Evolutionary conservation across 2,329 filamentous ascomycete genomes (phyloP).

Genomic region (Phialophora verrucosa): DNA sequence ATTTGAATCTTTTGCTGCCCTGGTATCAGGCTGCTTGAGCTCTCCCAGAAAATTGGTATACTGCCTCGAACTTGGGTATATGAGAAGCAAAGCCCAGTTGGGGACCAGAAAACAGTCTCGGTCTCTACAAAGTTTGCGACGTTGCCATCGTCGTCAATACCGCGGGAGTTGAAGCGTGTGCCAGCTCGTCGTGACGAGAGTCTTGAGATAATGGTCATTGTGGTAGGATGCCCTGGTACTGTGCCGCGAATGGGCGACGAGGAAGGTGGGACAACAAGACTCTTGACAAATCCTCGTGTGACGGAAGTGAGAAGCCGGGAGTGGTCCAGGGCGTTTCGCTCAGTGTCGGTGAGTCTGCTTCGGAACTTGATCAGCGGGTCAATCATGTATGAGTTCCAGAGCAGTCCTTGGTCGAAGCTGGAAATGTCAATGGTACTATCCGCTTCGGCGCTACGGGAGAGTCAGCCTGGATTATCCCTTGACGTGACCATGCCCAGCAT

Average conservation of each 20-base stretch:
- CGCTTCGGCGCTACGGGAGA: conserved; percentile 68
- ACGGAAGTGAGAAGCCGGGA: conserved; percentile 90
- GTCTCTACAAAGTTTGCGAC: conserved; percentile 99
- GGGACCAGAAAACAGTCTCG: conserved; percentile 89
- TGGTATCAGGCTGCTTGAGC: conserved; percentile 82
- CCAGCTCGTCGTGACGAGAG: conserved; percentile 89
- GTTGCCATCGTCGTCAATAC: conserved; percentile 96
- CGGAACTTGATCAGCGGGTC: conserved; percentile 88
- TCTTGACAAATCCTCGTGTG: conserved; percentile 89
- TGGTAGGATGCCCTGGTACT: conserved; percentile 75
- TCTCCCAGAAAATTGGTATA: conserved; percentile 97
- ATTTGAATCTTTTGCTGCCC: conserved; percentile 94
- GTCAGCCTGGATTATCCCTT: conserved; percentile 30
- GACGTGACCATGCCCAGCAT: conserved; percentile 36
- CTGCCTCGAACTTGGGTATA: conserved; percentile 93
- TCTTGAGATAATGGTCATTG: conserved; percentile 86
- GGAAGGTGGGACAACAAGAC: conserved; percentile 79
- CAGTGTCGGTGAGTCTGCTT: conserved; percentile 74
- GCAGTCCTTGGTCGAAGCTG: conserved; percentile 86
- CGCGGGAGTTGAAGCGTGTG: conserved; percentile 94
- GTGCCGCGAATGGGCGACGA: conserved; percentile 70
- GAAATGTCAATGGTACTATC: conserved; percentile 84
- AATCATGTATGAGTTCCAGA: conserved; percentile 99
- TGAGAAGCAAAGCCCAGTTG: conserved; percentile 78
- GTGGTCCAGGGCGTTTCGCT: conserved; percentile 79